Conservation (phyloP, 2,329 filamentous ascomycete genomes). For the Monilinia polystroma region DNA sequence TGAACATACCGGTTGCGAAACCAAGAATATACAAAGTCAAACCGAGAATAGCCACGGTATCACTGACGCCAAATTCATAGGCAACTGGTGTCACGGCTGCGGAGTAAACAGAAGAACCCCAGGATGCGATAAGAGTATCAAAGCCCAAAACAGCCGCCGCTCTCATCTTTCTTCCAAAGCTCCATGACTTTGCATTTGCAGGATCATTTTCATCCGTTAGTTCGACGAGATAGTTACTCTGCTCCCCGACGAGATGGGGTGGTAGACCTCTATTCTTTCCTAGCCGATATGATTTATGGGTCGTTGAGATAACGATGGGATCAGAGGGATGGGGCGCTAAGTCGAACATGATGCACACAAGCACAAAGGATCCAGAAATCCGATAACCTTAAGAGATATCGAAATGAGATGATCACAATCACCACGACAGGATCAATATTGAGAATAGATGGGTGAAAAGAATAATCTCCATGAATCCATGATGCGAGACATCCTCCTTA, state of each 20-base stretch:
- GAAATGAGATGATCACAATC: slow-evolving; percentile 12
- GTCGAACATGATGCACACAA: slow-evolving; percentile 20
- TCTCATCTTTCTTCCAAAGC: slow-evolving; percentile 16
- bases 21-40: slow-evolving; percentile 60
- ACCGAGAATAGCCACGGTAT: slow-evolving; percentile 55
- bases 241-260: slow-evolving; percentile 17
- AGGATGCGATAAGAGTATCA: slow-evolving; percentile 28
- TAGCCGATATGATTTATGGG: slow-evolving; percentile 21
- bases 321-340: slow-evolving; percentile 15
- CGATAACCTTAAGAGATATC: too few species aligned
- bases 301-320: slow-evolving; percentile 18
- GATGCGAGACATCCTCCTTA: slow-evolving; percentile 14
- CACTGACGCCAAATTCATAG: slow-evolving; percentile 53
- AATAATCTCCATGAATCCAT: background rate
- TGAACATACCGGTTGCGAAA: slow-evolving; percentile 50
- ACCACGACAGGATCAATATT: background rate
- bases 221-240: slow-evolving; percentile 25
- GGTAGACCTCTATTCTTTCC: slow-evolving; percentile 21
- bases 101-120: slow-evolving; percentile 44
- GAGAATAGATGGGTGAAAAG: background rate
- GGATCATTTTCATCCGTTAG: slow-evolving; percentile 24
- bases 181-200: slow-evolving; percentile 25
- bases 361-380: background rate
- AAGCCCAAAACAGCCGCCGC: slow-evolving; percentile 38
- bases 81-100: slow-evolving; percentile 50